phyloP scores from a whole-genome alignment of 2,329 filamentous ascomycete genomes.

The Colletotrichum lindemuthianum region DNA sequence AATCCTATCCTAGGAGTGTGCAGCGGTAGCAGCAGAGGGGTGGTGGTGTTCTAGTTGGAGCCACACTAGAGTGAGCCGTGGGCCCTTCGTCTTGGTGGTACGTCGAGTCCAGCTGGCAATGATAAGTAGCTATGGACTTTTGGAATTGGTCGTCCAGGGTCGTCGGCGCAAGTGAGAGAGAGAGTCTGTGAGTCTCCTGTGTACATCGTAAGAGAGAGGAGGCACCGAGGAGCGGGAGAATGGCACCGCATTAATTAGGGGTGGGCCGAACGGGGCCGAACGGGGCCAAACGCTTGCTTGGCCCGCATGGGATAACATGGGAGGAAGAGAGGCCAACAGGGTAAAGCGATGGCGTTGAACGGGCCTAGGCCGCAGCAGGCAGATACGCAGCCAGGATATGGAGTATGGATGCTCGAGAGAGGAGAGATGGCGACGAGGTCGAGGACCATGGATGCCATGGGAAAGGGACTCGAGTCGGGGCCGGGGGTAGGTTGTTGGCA shows the following conservation, averaged over 20 bases:
- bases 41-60: conserved; percentile 7
- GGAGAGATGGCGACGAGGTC: conserved; percentile 6
- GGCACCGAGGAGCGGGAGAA: conserved; percentile 24
- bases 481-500: no score
- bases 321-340: background rate
- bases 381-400: background rate
- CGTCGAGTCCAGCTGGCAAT: background rate
- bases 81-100: conserved; percentile 31
- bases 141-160: conserved; percentile 28
- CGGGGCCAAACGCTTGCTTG: conserved; percentile 32
- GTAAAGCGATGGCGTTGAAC: background rate
- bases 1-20: conserved; percentile 5
- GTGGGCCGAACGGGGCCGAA: conserved; percentile 21
- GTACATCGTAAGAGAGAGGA: background rate
- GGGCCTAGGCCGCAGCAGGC: conserved; percentile 4
- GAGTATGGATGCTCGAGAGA: background rate
- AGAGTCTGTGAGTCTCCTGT: background rate
- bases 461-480: no score
- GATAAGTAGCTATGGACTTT: conserved; percentile 16
- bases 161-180: background rate
- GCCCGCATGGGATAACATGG: conserved; percentile 25
- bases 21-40: conserved; percentile 9
- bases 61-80: conserved; percentile 22
- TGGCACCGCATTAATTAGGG: conserved; percentile 26
- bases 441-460: background rate